These are phyloP conservation scores for Oleoguttula mirabilis DNA, from an alignment of 495 filamentous ascomycete genomes.

Conservation along the genomic window DNA sequence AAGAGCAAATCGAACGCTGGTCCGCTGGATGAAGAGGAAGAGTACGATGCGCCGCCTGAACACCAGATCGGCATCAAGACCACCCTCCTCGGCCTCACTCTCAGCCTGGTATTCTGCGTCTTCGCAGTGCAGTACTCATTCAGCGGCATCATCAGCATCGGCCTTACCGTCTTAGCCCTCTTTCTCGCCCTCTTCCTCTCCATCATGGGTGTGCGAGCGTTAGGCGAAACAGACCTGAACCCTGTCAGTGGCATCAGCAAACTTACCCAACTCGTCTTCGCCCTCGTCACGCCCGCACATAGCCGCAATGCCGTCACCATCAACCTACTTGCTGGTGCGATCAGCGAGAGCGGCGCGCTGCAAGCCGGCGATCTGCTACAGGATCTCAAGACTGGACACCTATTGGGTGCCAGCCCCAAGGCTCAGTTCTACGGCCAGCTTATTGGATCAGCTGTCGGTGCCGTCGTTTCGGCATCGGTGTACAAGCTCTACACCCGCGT, in stretches of 20 bases:
- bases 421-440: slow-evolving; percentile 96
- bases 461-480: slow-evolving; percentile 72
- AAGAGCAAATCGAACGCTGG: slow-evolving; percentile 13
- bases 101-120: slow-evolving; percentile 71
- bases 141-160: slow-evolving; percentile 48
- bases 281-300: slow-evolving; percentile 66
- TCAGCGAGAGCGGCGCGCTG: slow-evolving; percentile 73
- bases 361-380: slow-evolving; percentile 98
- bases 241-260: slow-evolving; percentile 95
- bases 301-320: slow-evolving; percentile 73
- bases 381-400: slow-evolving; percentile 91
- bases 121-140: slow-evolving; percentile 70
- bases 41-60: slow-evolving; percentile 62
- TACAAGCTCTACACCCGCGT: slow-evolving; percentile 87
- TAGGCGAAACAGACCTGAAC: slow-evolving; percentile 94
- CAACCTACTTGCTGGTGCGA: slow-evolving; percentile 88
- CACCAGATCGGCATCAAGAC: slow-evolving; percentile 65
- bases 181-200: slow-evolving; percentile 77
- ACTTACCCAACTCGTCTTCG: slow-evolving; percentile 89
- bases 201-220: slow-evolving; percentile 88
- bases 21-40: slow-evolving; percentile 13
- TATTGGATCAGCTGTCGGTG: slow-evolving; percentile 79
- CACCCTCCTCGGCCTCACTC: slow-evolving; percentile 58
- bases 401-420: slow-evolving; percentile 80
- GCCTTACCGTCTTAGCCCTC: slow-evolving; percentile 68